These are phyloP conservation scores for Dryas integrifolia DNA, from an alignment of 331 rosid species.

Conservation along the genomic window DNA sequence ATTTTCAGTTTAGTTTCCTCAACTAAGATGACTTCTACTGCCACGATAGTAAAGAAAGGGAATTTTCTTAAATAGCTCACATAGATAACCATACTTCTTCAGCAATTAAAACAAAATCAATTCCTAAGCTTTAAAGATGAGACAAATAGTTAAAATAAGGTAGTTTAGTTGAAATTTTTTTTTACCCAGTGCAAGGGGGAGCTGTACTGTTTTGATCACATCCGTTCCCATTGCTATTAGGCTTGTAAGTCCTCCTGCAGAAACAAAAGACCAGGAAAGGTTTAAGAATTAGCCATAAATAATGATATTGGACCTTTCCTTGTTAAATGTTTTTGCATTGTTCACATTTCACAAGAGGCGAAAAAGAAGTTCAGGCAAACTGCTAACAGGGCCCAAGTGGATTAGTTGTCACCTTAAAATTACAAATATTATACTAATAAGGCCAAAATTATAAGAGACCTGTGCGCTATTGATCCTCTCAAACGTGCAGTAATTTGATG, in stretches of 20 bases:
- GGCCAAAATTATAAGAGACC: slow-evolving; percentile 40
- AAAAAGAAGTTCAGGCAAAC: no score
- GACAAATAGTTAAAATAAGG: neutral
- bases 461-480: slow-evolving; percentile 69
- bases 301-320: no score
- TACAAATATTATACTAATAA: neutral
- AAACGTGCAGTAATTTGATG: slow-evolving; percentile 84
- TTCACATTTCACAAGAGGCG: no score
- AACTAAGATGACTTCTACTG: slow-evolving; percentile 4
- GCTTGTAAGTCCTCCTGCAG: slow-evolving; percentile 73
- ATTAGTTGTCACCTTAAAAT: neutral
- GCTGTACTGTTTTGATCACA: slow-evolving; percentile 60
- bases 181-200: slow-evolving; percentile 98
- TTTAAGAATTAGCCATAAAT: no score
- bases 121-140: no score
- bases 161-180: neutral
- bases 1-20: slow-evolving; percentile 25
- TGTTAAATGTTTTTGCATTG: no score
- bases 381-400: no score
- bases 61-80: neutral
- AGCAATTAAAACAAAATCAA: neutral
- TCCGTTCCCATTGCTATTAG: slow-evolving; percentile 46
- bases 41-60: neutral
- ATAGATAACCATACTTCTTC: neutral
- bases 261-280: slow-evolving; percentile 12